A percentile compares a stretch with the other conserved stretches of the same genome.
Conservation (phyloP, 768 basidiomycete genomes). For the Baorangia bicolor region DNA sequence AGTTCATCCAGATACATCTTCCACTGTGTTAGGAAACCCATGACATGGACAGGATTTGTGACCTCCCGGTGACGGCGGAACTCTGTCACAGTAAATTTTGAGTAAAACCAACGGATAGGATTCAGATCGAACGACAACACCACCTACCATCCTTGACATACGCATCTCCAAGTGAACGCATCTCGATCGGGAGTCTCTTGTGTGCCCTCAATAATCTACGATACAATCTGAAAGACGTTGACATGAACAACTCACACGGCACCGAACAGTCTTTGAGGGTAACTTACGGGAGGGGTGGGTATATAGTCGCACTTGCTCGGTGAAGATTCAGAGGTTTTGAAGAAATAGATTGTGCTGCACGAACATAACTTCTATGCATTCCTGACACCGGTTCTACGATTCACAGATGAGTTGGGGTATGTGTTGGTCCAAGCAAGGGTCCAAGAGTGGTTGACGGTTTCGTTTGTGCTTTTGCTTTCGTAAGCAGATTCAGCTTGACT, state of each 20-base stretch:
- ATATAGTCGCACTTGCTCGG: slow-evolving; percentile 64
- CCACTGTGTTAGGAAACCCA: slow-evolving; percentile 96
- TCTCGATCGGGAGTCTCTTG: slow-evolving; percentile 65
- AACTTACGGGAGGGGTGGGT: slow-evolving; percentile 81
- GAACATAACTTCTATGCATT: slow-evolving; percentile 23
- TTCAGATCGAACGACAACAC: not conserved
- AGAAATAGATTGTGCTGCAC: slow-evolving; percentile 44
- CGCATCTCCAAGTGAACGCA: slow-evolving; percentile 81
- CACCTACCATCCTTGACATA: slow-evolving; percentile 77
- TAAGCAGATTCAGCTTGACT: no score
- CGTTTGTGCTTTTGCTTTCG: not conserved
- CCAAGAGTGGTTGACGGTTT: not conserved
- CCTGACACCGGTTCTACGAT: not conserved
- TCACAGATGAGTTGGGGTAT: not conserved
- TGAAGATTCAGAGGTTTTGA: slow-evolving; percentile 56
- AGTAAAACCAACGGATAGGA: not conserved
- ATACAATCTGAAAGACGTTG: slow-evolving; percentile 56
- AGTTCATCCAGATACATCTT: slow-evolving; percentile 84
- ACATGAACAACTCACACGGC: not conserved
- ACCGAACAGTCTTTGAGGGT: not conserved
- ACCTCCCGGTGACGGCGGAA: slow-evolving; percentile 79
- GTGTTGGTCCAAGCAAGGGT: not conserved
- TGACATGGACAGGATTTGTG: slow-evolving; percentile 86
- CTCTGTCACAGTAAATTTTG: slow-evolving; percentile 47
- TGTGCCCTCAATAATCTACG: slow-evolving; percentile 81